These are phyloP conservation scores for Sanguinoderma infundibulare DNA, from an alignment of 1,284 basidiomycete species.

Conservation along the genomic window DNA sequence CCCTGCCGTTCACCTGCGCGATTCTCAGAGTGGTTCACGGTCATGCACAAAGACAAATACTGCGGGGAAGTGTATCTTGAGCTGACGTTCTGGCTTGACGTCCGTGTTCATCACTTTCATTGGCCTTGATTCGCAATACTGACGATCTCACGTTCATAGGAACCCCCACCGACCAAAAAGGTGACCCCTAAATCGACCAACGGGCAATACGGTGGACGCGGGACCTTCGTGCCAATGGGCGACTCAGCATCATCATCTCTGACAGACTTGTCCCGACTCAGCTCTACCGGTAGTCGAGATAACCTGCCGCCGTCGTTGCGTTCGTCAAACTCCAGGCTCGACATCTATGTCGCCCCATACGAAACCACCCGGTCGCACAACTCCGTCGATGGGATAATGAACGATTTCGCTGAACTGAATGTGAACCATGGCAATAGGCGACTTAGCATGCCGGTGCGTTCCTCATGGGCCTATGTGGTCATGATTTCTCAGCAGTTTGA, in stretches of 20 bases:
- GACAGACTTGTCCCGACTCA: conserved; percentile 38
- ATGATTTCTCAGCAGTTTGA: neutral
- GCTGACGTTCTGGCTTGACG: conserved; percentile 95
- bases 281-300: conserved; percentile 42
- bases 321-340: conserved; percentile 61
- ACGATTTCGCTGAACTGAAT: conserved; percentile 69
- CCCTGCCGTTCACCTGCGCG: neutral
- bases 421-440: conserved; percentile 54
- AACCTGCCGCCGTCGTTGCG: conserved; percentile 61
- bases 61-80: conserved; percentile 94
- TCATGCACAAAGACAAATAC: conserved; percentile 90
- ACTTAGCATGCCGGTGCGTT: conserved; percentile 69
- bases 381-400: conserved; percentile 54
- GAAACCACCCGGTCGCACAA: conserved; percentile 40
- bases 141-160: conserved; percentile 45
- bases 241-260: conserved; percentile 38
- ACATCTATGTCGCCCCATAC: conserved; percentile 79
- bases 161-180: conserved; percentile 76
- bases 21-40: conserved; percentile 87
- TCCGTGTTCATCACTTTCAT: conserved; percentile 58
- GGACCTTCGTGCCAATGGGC: conserved; percentile 68
- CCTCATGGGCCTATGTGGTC: neutral
- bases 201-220: conserved; percentile 76
- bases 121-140: neutral
- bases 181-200: conserved; percentile 54